Base-by-base conservation (phyloP, 306 rosid species). In the Aeschynomene evenia region DNA sequence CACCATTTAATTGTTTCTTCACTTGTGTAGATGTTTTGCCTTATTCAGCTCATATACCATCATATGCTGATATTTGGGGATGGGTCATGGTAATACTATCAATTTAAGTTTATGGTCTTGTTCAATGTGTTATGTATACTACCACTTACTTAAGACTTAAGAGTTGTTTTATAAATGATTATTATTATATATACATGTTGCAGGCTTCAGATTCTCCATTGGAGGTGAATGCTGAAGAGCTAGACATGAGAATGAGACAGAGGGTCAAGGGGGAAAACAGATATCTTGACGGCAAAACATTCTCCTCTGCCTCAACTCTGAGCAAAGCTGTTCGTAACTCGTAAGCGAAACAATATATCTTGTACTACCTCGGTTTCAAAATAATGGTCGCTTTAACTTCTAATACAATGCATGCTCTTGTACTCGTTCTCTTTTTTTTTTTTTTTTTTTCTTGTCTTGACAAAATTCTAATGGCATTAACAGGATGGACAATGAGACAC, bases 61-160 rank as follows among this genome's bases (percentile, higher is more conserved):
- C 98, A 20, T 93, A 83, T 85, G 96, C 96, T 79, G 98, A 93
- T 72, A 90, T 87, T 39, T 93, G 97, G 98, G 98, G 98, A 53
- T 93, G 98, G 98, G 83, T 93, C 83, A 80, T 93, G 98, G 96
- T 93, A 90, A 86, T 37, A 2, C 65, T 40, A 65, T 20, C 14
- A 10, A 63, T 33, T 23, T 19, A 52, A 24, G 33, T 31, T 63
- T 11, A 52, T 49, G 11, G 29, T 53, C n/a, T 42, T 37, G 19
- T 39, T 37, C 3, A 37, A 28, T 69, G 13, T 68, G 24, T 48
- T 51, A 24, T 75, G 46, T 51, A 33, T 46, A 26, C 43, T 37
- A 11, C 43, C 11, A 37, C 53, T 28, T 16, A 34, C 7, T 6
- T n/a, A n/a, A 50, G 21, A 55, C 60, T 50, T 50, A 21, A 31